These are phyloP conservation scores for Fusarium bactridioides DNA, from an alignment of 2,329 filamentous ascomycete species.

Conservation along the genomic window DNA sequence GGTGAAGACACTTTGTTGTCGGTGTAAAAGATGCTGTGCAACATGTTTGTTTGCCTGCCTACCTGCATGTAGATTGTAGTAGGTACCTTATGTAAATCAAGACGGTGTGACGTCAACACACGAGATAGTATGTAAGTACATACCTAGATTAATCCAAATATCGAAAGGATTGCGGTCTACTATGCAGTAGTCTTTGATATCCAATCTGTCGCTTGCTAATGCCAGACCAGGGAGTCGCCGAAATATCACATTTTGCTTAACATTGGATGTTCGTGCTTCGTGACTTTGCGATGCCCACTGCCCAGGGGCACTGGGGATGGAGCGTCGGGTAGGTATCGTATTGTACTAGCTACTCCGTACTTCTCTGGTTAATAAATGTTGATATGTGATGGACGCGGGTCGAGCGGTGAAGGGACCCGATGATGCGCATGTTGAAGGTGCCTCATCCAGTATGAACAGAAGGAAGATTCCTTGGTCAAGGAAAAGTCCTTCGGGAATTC, in stretches of 20 bases:
- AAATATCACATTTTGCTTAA: neutral
- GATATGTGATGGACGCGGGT: slow-evolving; percentile 1
- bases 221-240: neutral
- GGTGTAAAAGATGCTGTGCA: slow-evolving; percentile 15
- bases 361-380: neutral
- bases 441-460: neutral
- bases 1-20: slow-evolving; percentile 4
- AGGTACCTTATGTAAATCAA: neutral
- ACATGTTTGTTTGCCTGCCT: neutral
- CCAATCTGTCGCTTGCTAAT: neutral
- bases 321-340: neutral
- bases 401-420: slow-evolving; percentile 13
- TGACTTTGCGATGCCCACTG: neutral
- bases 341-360: neutral
- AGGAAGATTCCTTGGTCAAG: neutral
- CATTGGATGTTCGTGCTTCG: neutral
- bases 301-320: neutral
- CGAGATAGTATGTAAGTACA: neutral
- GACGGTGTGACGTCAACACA: slow-evolving; percentile 33
- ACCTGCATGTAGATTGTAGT: neutral
- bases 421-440: neutral
- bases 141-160: neutral
- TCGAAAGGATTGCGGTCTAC: neutral
- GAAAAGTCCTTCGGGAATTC: neutral
- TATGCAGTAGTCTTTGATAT: neutral